Evolutionary conservation across 129 eudicot species (phyloP).

Genomic region (Helianthus annuus): DNA sequence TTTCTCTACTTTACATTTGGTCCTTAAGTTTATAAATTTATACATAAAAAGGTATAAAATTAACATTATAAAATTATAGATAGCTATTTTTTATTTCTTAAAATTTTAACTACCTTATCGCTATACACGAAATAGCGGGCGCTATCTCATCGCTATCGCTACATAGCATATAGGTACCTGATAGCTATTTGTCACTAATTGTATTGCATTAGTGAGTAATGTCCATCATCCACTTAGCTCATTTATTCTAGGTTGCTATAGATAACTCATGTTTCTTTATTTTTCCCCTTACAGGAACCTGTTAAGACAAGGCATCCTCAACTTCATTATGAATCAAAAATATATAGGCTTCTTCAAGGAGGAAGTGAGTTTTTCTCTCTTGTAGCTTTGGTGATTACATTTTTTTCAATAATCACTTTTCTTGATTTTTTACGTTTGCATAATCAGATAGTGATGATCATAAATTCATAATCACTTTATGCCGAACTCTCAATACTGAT

Average conservation of each 20-base stretch:
- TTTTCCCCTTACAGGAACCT: slow-evolving; percentile 47
- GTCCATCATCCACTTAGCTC: no score
- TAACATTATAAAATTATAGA: no score
- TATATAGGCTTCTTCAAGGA: slow-evolving; percentile 83
- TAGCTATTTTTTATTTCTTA: no score
- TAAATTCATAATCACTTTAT: not conserved
- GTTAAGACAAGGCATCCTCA: slow-evolving; percentile 85
- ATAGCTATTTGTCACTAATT: no score
- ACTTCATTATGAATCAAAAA: slow-evolving; percentile 82
- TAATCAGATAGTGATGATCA: not conserved
- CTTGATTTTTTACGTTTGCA: not conserved
- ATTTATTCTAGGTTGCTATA: not conserved
- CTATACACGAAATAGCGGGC: no score
- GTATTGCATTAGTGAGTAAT: no score
- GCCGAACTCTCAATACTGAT: not conserved
- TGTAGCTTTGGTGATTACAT: not conserved
- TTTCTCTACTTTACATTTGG: no score
- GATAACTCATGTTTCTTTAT: not conserved
- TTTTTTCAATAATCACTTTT: not conserved
- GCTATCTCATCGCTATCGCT: no score
- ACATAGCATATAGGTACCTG: no score
- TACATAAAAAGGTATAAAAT: no score
- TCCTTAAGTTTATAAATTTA: no score
- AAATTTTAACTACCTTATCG: no score
- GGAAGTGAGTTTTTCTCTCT: slow-evolving; percentile 62